phyloP scores from a whole-genome alignment of 2,329 filamentous ascomycete genomes.

The Fonsecaea pedrosoi region DNA sequence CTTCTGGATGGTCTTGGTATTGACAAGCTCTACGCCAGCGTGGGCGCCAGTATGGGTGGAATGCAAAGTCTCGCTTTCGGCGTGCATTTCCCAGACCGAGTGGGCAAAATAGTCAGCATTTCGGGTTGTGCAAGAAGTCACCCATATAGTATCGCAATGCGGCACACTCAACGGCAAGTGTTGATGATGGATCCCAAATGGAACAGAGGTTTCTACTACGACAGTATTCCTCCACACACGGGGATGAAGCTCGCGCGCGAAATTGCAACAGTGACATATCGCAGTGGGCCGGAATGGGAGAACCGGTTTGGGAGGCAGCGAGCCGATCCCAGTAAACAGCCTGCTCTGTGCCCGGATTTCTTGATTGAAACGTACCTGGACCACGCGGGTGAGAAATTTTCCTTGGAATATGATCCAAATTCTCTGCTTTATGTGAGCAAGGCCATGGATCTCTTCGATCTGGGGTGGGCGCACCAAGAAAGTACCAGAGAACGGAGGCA shows the following conservation, averaged over 20 bases:
- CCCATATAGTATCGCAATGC: slow-evolving; percentile 98
- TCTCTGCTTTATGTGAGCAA: slow-evolving; percentile 96
- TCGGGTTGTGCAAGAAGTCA: slow-evolving; percentile 93
- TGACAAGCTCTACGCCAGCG: slow-evolving; percentile 81
- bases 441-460: slow-evolving; percentile 97
- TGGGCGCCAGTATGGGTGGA: slow-evolving; percentile 96
- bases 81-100: slow-evolving; percentile 79
- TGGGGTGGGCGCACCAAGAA: slow-evolving; percentile 74
- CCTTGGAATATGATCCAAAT: slow-evolving; percentile 94
- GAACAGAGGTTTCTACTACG: slow-evolving; percentile 94
- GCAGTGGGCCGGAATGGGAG: slow-evolving; percentile 97
- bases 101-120: slow-evolving; percentile 83
- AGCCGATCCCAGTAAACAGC: slow-evolving; percentile 83
- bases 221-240: slow-evolving; percentile 81
- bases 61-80: slow-evolving; percentile 95
- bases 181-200: slow-evolving; percentile 99
- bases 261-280: slow-evolving; percentile 96
- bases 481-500: slow-evolving; percentile 68
- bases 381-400: slow-evolving; percentile 98
- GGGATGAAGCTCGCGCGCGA: slow-evolving; percentile 98
- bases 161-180: slow-evolving; percentile 95
- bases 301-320: slow-evolving; percentile 86
- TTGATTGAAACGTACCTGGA: slow-evolving; percentile 98
- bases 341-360: slow-evolving; percentile 95
- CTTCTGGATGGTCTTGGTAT: slow-evolving; percentile 82